phyloP scores from a whole-genome alignment of 140 eudicot species.

The Flaveria floridana region DNA sequence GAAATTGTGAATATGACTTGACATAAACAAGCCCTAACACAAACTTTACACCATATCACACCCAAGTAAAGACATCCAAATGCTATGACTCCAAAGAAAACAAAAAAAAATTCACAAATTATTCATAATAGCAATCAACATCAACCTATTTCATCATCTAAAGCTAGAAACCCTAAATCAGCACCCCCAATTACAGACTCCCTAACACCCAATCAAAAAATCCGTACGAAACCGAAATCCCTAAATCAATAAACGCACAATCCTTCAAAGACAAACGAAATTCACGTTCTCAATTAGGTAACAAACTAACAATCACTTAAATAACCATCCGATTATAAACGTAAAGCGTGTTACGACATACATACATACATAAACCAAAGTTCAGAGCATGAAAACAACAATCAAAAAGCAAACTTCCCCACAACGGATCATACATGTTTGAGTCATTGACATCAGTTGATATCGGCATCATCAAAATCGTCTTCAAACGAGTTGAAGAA shows the following conservation, averaged over 20 bases:
- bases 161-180: constrained; percentile 11
- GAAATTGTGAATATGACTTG: constrained; percentile 2
- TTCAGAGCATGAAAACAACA: neutral
- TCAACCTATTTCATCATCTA: neutral
- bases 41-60: neutral
- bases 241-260: constrained; percentile 17
- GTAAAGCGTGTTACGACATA: neutral
- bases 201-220: constrained; percentile 5
- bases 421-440: neutral
- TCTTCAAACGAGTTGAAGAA: constrained; percentile 73
- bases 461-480: constrained; percentile 73
- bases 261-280: neutral
- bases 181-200: neutral
- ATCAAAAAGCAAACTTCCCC: neutral
- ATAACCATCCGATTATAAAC: neutral
- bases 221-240: constrained; percentile 15
- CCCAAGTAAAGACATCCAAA: neutral
- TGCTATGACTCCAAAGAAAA: neutral
- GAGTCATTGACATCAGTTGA: constrained; percentile 35
- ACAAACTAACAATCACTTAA: neutral
- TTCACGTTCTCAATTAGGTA: neutral
- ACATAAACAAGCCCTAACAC: constrained; percentile 3
- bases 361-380: constrained; percentile 15
- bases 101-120: neutral
- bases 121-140: neutral